phyloP scores from a whole-genome alignment of 345 rosid species.

The Pelargonium nanum region DNA sequence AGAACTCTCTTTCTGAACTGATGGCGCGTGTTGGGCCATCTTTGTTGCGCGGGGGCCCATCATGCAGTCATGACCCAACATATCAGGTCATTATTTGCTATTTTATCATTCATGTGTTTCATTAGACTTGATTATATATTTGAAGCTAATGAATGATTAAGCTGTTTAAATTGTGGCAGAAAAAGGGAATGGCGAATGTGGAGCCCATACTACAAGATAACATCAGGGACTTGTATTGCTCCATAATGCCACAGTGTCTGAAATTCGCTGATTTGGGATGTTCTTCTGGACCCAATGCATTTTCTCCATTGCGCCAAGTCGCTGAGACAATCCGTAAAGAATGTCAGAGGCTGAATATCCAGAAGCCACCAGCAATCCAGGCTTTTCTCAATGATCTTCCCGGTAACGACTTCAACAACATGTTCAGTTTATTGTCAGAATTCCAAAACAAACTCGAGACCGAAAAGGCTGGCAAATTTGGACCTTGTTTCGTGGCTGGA shows the following conservation, averaged over 20 bases:
- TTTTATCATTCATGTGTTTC: too few species aligned
- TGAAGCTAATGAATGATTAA: too few species aligned
- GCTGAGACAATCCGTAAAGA: constrained; percentile 17
- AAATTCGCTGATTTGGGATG: constrained; percentile 74
- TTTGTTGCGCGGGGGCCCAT: too few species aligned
- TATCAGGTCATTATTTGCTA: too few species aligned
- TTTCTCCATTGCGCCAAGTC: constrained; percentile 21
- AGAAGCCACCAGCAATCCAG: constrained; percentile 25
- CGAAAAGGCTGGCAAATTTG: constrained; percentile 7
- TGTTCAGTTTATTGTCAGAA: constrained; percentile 26
- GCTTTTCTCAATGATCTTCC: constrained; percentile 46
- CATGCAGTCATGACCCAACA: too few species aligned
- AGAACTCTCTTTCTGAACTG: too few species aligned
- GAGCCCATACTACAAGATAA: constrained; percentile 36
- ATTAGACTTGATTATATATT: too few species aligned
- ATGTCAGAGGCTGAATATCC: constrained; percentile 12
- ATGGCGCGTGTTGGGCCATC: too few species aligned
- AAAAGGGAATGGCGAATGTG: constrained; percentile 28
- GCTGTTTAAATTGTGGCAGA: constrained; percentile 13
- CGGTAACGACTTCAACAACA: constrained; percentile 37
- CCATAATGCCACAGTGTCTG: constrained; percentile 26
- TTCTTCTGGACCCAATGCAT: constrained; percentile 75
- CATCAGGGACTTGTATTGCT: constrained; percentile 22
- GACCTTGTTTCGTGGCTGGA: constrained; percentile 18
- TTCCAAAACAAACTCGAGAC: constrained; percentile 14